Evolutionary conservation across 805 yeast species (phyloP), one percentile per base, ranked within the genome.

Genomic region (Wickerhamomyces tratensis): DNA sequence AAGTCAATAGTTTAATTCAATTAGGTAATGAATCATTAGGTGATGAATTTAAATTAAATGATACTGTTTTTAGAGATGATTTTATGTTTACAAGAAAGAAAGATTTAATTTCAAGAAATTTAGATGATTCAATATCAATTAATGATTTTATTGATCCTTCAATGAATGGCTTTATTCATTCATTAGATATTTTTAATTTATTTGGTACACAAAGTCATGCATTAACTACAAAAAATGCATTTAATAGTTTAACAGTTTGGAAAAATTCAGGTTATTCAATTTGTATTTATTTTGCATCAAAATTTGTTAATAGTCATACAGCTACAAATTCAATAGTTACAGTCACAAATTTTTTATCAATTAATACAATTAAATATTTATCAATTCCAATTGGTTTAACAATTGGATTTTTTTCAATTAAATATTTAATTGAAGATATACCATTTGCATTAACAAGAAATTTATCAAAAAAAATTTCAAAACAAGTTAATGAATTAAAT

Each of bases 401-500:
- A 8, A 71, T 73, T 1, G 64, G 76, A 6, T 71, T 77, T 1
- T 66, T 77, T 12, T 69, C 82, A 0, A 63, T 74, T 0, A 76
- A 77, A 36, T 87, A 85, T 53, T 58, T 88, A 44, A 65, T 87
- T 15, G 68, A 71, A 45, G 98, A 93, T 59, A 77, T 94, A 12
- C 97, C 97, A 3, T 76, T 82, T 52, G 95, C 97, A 0, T 77
- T 86, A 52, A 94, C 96, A 15, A 69, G 87, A 49, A 88, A 88
- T 44, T 72, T 87, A 45, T 87, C 93, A 0, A 68, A 72, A 39
- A 86, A 84, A 60, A 74, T 91, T 49, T 75, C 74, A 48, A 56
- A 56, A 7, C 83, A 82, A 53, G 67, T 93, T 33, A 68, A 69
- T 36, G 75, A 73, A 13, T 62, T 79, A 50, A 96, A 89, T 46